phyloP scores from a whole-genome alignment of 176 grass and related monocot genomes.

The Carex kokanica region DNA sequence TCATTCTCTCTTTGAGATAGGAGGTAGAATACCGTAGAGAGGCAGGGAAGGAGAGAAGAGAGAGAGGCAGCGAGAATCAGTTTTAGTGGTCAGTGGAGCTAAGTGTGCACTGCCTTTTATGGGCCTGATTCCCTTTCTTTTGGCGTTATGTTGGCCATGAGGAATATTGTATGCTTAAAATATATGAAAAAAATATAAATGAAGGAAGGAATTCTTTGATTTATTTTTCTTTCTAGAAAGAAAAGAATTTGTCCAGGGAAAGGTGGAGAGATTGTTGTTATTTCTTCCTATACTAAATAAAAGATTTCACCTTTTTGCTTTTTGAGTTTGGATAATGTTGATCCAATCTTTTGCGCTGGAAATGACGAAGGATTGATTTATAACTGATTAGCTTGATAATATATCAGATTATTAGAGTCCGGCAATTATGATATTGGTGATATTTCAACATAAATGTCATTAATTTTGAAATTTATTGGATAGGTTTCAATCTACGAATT shows the following conservation, averaged over 20 bases:
- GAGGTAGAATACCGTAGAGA: neutral
- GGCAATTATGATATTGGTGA: too few relatives aligned
- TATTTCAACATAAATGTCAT: too few relatives aligned
- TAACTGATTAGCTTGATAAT: too few relatives aligned
- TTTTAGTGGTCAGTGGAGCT: constrained; percentile 1
- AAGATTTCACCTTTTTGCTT: neutral
- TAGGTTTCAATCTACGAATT: too few relatives aligned
- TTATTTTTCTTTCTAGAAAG: constrained; percentile 17
- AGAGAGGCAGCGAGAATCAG: neutral
- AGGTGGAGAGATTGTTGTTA: constrained; percentile 24
- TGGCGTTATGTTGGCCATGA: constrained; percentile 51
- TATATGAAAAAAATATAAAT: neutral
- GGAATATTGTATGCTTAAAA: constrained; percentile 25
- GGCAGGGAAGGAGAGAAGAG: constrained; percentile 7
- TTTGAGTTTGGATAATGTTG: neutral
- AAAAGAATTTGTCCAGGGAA: neutral
- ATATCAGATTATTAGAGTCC: too few relatives aligned
- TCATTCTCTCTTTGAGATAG: neutral
- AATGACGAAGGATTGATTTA: neutral
- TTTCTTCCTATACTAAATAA: neutral
- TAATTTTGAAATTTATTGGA: too few relatives aligned
- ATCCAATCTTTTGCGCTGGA: neutral
- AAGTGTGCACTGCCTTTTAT: constrained; percentile 53
- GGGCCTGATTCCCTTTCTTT: constrained; percentile 64
- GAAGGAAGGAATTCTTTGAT: neutral